phyloP scores from a whole-genome alignment of 164 flowering plant genomes.

The Umbellularia californica region DNA sequence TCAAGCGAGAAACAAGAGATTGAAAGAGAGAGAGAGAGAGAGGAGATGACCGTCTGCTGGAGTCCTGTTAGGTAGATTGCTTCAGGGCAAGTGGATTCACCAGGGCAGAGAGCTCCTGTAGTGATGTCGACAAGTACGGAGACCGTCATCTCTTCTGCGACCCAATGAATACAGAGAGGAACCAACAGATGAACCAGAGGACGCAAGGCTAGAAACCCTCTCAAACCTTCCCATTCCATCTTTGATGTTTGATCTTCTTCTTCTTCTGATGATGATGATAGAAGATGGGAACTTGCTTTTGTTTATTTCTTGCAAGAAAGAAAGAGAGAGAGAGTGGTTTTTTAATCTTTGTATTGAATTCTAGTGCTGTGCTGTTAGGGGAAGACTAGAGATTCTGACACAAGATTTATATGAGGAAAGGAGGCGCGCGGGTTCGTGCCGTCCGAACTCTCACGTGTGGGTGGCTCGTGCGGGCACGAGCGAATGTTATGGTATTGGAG shows the following conservation, averaged over 20 bases:
- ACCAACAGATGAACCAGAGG: constrained; percentile 57
- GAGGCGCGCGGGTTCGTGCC: constrained; percentile 8
- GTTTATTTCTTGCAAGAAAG: neutral
- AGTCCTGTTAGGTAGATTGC: constrained; percentile 75
- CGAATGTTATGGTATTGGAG: too few relatives aligned
- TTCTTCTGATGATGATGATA: neutral
- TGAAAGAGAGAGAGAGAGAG: neutral
- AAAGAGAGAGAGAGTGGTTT: neutral
- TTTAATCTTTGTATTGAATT: neutral
- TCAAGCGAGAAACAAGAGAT: neutral
- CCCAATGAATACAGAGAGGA: constrained; percentile 71
- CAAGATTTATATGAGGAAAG: neutral
- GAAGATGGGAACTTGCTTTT: neutral
- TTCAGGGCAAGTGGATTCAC: constrained; percentile 44
- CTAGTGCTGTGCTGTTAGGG: too few relatives aligned
- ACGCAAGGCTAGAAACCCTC: constrained; percentile 28
- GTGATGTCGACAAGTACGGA: constrained; percentile 82
- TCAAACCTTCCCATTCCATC: neutral
- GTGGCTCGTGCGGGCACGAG: neutral
- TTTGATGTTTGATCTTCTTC: neutral
- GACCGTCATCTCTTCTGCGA: constrained; percentile 86
- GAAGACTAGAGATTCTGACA: neutral
- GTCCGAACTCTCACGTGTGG: constrained; percentile 9
- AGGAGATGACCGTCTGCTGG: constrained; percentile 57
- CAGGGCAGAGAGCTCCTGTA: constrained; percentile 68